phyloP scores from a whole-genome alignment of 306 rosid genomes.

The Gillenia trifoliata region DNA sequence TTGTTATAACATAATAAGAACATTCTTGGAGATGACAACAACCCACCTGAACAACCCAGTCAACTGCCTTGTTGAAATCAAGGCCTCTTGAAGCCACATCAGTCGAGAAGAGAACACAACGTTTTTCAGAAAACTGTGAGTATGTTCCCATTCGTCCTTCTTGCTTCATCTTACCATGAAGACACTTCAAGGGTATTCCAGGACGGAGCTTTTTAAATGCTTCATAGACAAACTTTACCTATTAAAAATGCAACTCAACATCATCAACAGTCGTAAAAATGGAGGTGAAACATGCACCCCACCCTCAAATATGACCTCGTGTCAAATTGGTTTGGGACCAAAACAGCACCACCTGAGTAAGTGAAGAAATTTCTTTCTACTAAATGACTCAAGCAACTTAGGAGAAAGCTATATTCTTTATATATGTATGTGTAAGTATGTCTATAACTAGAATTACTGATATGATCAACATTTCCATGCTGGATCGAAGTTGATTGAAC shows the following conservation, averaged over 20 bases:
- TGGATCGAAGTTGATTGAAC: neutral
- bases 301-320: neutral
- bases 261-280: neutral
- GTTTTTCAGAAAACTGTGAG: conserved; percentile 67
- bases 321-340: neutral
- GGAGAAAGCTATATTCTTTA: neutral
- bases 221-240: conserved; percentile 82
- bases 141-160: conserved; percentile 74
- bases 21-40: neutral
- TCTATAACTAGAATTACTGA: neutral
- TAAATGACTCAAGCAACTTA: neutral
- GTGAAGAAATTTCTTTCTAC: neutral
- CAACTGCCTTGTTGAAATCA: conserved; percentile 88
- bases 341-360: neutral
- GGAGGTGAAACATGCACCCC: conserved; percentile 8
- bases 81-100: conserved; percentile 96
- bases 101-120: conserved; percentile 78
- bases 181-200: conserved; percentile 82
- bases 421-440: neutral
- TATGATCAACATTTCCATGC: neutral
- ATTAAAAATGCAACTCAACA: conserved; percentile 42
- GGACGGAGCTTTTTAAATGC: conserved; percentile 90
- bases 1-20: neutral
- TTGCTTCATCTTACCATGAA: conserved; percentile 90
- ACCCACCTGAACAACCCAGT: conserved; percentile 97